These are phyloP conservation scores for Wickerhamomyces subpelliculosus DNA, from an alignment of 805 yeast genomes.

Conservation along the genomic window DNA sequence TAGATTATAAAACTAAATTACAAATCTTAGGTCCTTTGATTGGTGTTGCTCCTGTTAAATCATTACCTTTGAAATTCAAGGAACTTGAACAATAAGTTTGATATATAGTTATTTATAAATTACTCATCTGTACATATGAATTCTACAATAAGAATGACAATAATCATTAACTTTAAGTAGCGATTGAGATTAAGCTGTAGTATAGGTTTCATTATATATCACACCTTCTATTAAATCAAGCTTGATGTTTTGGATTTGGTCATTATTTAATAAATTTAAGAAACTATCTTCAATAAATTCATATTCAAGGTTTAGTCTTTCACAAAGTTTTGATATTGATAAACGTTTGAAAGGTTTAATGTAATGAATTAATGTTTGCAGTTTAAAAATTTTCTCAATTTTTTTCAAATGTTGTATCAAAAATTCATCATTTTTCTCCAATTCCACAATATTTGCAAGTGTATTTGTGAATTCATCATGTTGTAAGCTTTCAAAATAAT, in stretches of 20 bases:
- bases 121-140: background rate
- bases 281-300: slow-evolving; percentile 20
- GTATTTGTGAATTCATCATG: slow-evolving; percentile 11
- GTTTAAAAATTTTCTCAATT: slow-evolving; percentile 14
- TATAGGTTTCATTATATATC: slow-evolving; percentile 11
- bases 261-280: slow-evolving; percentile 15
- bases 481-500: slow-evolving; percentile 15
- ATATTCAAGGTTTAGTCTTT: slow-evolving; percentile 9
- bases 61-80: slow-evolving; percentile 4
- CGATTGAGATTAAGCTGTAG: background rate
- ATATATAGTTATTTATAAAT: background rate
- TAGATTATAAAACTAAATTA: slow-evolving; percentile 15
- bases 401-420: slow-evolving; percentile 13
- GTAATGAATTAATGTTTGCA: slow-evolving; percentile 19
- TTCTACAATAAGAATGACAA: no score
- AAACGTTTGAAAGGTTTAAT: slow-evolving; percentile 22
- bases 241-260: slow-evolving; percentile 12
- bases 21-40: slow-evolving; percentile 21
- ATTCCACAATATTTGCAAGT: slow-evolving; percentile 4
- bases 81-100: no score
- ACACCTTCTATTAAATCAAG: slow-evolving; percentile 21
- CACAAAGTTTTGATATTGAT: slow-evolving; percentile 12
- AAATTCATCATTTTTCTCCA: slow-evolving; percentile 11
- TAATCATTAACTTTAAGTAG: no score
- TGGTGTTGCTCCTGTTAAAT: slow-evolving; percentile 22